Evolutionary conservation across 306 rosid species (phyloP).

Genomic region (Luffa aegyptiaca): DNA sequence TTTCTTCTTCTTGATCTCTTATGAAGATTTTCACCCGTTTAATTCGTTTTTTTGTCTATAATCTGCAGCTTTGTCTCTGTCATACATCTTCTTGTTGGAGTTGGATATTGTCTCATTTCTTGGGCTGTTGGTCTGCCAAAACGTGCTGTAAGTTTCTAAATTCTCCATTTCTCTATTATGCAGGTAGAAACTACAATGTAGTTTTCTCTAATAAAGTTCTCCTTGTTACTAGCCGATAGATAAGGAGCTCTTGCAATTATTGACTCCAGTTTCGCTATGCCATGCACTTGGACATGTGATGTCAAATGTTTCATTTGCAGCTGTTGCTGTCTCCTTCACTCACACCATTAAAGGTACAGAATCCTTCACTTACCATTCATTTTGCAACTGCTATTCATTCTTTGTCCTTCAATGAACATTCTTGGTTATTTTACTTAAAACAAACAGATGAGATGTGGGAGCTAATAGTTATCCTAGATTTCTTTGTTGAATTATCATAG

Average conservation of each 20-base stretch:
- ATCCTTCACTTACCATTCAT: not conserved
- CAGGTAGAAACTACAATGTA: not conserved
- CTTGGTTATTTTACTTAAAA: not conserved
- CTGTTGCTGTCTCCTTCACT: slow-evolving; percentile 94
- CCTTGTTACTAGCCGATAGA: slow-evolving; percentile 25
- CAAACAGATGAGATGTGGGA: not conserved
- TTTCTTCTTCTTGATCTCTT: not conserved
- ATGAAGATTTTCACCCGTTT: not conserved
- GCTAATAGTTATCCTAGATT: not conserved
- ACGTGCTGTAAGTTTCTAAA: slow-evolving; percentile 63
- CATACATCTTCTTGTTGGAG: slow-evolving; percentile 82
- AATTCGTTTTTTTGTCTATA: not conserved
- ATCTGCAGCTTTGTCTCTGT: slow-evolving; percentile 78
- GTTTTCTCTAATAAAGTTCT: slow-evolving; percentile 4
- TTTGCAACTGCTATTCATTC: not conserved
- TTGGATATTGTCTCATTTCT: slow-evolving; percentile 62
- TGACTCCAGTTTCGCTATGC: slow-evolving; percentile 81
- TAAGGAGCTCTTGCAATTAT: slow-evolving; percentile 48
- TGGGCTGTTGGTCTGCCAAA: slow-evolving; percentile 89
- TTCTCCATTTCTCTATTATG: not conserved
- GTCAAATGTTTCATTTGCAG: slow-evolving; percentile 93
- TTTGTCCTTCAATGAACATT: not conserved
- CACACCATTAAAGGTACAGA: slow-evolving; percentile 76
- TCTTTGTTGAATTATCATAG: not conserved
- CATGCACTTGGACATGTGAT: slow-evolving; percentile 95